A percentile compares a stretch with the other conserved stretches of the same genome.
These are phyloP conservation scores for Musa schizocarpa DNA, from an alignment of 176 grass and related monocot genomes.

Conservation along the genomic window DNA sequence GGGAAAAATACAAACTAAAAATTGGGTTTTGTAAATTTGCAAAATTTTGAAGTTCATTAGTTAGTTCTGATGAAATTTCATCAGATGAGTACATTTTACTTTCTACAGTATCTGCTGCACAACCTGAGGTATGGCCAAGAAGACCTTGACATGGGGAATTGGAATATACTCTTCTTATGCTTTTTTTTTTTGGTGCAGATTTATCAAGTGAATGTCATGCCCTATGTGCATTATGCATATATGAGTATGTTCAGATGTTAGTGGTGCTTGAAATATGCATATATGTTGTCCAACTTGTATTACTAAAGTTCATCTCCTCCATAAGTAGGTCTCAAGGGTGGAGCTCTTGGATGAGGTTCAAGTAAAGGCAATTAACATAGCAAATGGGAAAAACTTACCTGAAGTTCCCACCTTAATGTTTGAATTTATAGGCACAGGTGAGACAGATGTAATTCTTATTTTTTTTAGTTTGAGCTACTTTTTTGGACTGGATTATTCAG, in stretches of 20 bases:
- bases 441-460: slow-evolving; percentile 2
- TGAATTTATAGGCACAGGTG: slow-evolving; percentile 99
- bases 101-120: background rate
- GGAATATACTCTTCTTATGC: no score
- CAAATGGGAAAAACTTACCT: slow-evolving; percentile 79
- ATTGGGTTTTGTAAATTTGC: background rate
- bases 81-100: background rate
- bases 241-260: no score
- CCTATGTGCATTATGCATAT: no score
- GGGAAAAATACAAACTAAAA: background rate
- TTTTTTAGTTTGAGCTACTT: slow-evolving; percentile 1
- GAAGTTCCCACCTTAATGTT: slow-evolving; percentile 96
- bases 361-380: slow-evolving; percentile 88
- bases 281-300: background rate
- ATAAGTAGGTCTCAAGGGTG: slow-evolving; percentile 77
- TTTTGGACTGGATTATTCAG: slow-evolving; percentile 2
- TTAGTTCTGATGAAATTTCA: no score
- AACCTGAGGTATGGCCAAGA: no score
- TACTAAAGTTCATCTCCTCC: slow-evolving; percentile 12
- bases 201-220: no score
- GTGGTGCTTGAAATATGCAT: background rate
- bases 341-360: slow-evolving; percentile 97
- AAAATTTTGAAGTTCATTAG: background rate
- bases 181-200: no score
- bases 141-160: no score